Evolutionary conservation across 2,329 filamentous ascomycete genomes (phyloP), one percentile per base, ranked within the genome.

Genomic region (Sclerotinia minor): DNA sequence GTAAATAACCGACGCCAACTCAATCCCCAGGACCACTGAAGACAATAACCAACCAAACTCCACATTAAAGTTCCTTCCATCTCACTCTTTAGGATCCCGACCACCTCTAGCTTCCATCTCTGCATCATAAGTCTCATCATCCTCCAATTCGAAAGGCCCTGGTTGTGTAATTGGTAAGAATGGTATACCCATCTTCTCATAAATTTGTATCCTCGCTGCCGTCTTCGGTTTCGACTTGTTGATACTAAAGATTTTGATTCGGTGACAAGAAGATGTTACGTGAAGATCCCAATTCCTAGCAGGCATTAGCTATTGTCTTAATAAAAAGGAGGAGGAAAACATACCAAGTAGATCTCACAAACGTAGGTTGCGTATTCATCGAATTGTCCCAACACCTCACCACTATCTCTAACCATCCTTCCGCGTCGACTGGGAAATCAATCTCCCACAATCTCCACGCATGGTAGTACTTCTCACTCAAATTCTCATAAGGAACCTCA

Each of bases 371-470:
- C 0, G 85, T 88, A 69, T 89, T 88, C 45, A 87, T 75, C 0
- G 82, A 79, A 68, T 89, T 88, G 71, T 89, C 86, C 85, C 86
- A 88, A 72, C 83, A 87, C 5, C 87, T 79, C 41, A 82, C 82
- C 0, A 84, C 81, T 47, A 89, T 77, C 75, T 89, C 86, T 26
- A 86, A 75, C 86, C 86, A 88, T 0, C 86, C 85, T 71, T 88
- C 85, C 0, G 82, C 82, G 59, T 88, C 85, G 68, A 85, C 85
- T 0, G 89, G 88, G 0, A 91, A 73, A 1, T 88, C 84, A 1
- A 83, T 81, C 67, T 85, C 80, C 89, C 89, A 92, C 0, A 82
- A 82, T 17, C 89, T 79, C 89, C 89, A 92, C 0, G 85, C 83
- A 73, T 84, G 86, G 59, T 82, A 85, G 60, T 85, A 83, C 77